Evolutionary conservation across 345 rosid species (phyloP), one percentile per base, ranked within the genome.

Genomic region (Sonneratia caseolaris): DNA sequence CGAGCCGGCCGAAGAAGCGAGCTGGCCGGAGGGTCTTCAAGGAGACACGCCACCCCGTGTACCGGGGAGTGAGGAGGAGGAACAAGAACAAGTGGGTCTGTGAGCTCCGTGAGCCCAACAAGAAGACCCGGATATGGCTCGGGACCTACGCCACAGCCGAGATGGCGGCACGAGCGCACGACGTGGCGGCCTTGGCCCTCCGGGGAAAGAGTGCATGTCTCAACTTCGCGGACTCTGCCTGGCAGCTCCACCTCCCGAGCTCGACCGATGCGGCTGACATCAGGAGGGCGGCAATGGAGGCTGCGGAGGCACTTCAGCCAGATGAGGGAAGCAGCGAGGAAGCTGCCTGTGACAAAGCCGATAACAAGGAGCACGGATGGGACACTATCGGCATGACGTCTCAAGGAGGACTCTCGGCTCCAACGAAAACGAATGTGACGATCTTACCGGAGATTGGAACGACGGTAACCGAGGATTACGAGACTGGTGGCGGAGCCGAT

Each of bases 41-140:
- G 70, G 90, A 86, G 83, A 84, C 88, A 3, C 79, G 90, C 3
- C 90, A 86, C 71, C 88, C 90, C 0, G 72, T 84, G 0, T 86
- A 83, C 77, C 81, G 68, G 12, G 90, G 90, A 1, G 86, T 86
- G 3, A 72, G 90, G 69, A 68, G 71, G 45, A 74, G 84, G 72
- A 81, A 84, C 36, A 80, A 77, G 36, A 40, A 45, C 11, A 84
- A 84, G 77, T 83, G 86, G 90, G 90, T 86, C 19, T 77, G 83
- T 40, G 86, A 86, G 80, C 69, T 84, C 40, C 77, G 86, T 35
- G 80, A 81, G 53, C 88, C 85, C 0, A 70, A 64, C 66, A 81
- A 77, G 76, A 80, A 78, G 79, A 71, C 82, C 19, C 76, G 88
- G 16, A 76, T 83, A 7, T 86, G 90, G 86, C 71, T 83, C 0